Evolutionary conservation across 805 yeast species (phyloP).

Genomic region (Spathaspora arborariae): DNA sequence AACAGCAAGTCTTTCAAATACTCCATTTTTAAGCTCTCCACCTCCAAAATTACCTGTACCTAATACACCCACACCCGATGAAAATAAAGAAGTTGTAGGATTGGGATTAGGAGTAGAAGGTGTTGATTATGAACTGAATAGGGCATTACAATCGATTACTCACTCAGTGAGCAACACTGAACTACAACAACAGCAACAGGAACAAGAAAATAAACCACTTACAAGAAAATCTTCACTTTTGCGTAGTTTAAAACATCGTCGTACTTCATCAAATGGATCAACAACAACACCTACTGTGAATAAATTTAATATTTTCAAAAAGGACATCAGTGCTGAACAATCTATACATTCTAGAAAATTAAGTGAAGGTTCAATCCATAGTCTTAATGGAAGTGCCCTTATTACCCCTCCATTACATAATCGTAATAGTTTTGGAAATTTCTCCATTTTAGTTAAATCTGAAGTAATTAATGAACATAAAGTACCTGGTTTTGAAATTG

Average conservation of each 20-base stretch:
- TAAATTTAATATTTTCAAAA: constrained; percentile 34
- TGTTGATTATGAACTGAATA: constrained; percentile 16
- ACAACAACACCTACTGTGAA: neutral
- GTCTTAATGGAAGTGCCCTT: constrained; percentile 17
- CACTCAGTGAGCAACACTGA: constrained; percentile 37
- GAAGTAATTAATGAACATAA: neutral
- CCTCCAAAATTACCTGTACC: constrained; percentile 36
- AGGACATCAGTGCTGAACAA: constrained; percentile 9
- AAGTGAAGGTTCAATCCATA: constrained; percentile 33
- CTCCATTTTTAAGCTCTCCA: constrained; percentile 24
- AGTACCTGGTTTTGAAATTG: neutral
- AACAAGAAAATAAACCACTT: constrained; percentile 20
- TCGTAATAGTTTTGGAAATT: neutral
- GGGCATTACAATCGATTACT: constrained; percentile 10
- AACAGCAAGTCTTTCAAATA: neutral
- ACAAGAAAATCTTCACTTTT: constrained; percentile 5
- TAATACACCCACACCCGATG: constrained; percentile 12
- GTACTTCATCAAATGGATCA: constrained; percentile 37
- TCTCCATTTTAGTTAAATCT: neutral
- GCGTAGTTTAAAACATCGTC: constrained; percentile 33
- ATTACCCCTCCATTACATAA: constrained; percentile 40
- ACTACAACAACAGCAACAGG: constrained; percentile 23
- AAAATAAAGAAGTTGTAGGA: constrained; percentile 2
- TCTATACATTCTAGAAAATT: constrained; percentile 36
- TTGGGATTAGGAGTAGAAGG: constrained; percentile 39